These are phyloP conservation scores for Aspergillus avenaceus DNA, from an alignment of 495 filamentous ascomycete genomes.

Conservation along the genomic window DNA sequence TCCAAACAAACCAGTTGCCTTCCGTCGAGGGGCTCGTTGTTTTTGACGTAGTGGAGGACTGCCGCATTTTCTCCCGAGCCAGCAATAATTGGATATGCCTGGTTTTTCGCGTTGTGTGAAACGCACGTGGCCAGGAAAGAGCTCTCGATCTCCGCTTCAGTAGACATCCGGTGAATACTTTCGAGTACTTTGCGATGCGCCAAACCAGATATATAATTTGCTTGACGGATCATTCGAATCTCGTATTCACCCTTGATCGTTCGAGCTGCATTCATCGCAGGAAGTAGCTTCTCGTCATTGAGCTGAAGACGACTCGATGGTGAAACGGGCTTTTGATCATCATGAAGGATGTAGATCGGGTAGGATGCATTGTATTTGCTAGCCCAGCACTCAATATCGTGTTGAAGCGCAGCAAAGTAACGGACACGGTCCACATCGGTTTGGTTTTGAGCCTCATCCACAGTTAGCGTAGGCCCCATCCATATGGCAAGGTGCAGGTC, in stretches of 20 bases:
- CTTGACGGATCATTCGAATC: conserved; percentile 69
- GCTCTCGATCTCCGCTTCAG: conserved; percentile 80
- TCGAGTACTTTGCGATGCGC: conserved; percentile 69
- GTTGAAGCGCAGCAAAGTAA: conserved; percentile 60
- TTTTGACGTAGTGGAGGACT: conserved; percentile 80
- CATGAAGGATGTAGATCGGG: conserved; percentile 37
- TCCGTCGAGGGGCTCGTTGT: conserved; percentile 63
- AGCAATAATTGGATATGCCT: conserved; percentile 85
- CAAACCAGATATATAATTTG: conserved; percentile 68
- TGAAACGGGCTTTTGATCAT: conserved; percentile 39
- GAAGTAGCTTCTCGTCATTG: conserved; percentile 41
- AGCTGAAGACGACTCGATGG: conserved; percentile 48
- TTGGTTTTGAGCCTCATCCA: conserved; percentile 61
- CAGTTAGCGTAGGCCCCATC: conserved; percentile 81
- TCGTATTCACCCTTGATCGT: conserved; percentile 80
- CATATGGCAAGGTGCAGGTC: conserved; percentile 85
- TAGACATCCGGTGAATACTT: conserved; percentile 54
- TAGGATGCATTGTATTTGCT: conserved; percentile 46
- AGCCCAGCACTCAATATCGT: conserved; percentile 56
- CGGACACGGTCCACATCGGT: conserved; percentile 81
- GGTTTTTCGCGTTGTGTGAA: conserved; percentile 63
- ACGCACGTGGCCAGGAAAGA: conserved; percentile 68
- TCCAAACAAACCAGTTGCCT: conserved; percentile 76
- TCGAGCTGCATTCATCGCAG: conserved; percentile 67
- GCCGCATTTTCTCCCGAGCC: conserved; percentile 74